Evolutionary conservation across 164 flowering plant species (phyloP), one percentile per base, ranked within the genome.

Genomic region (Platanus orientalis): DNA sequence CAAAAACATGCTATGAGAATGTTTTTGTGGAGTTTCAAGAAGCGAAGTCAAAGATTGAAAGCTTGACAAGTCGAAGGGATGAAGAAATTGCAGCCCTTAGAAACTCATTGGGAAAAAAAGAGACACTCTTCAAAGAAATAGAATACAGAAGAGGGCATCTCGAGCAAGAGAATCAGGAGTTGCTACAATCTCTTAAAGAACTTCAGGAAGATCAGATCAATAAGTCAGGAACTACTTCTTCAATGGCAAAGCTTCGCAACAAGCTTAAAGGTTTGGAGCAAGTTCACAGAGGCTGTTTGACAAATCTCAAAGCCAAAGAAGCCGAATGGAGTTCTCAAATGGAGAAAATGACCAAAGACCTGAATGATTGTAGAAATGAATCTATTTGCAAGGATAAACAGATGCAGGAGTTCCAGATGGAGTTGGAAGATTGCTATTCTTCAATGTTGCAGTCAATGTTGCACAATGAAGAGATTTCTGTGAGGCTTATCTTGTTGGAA

Each of bases 171-270:
- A 84, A 83, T 60, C 73, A 73, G 69, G 89, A 84, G 24, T 40
- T 87, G 68, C 57, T 16, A 32, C 54, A 42, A 32, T 80, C 83
- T 21, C 62, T 87, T 17, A 84, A 83, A 69, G 86, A 81, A 65
- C 69, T 81, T n/a, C 86, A 73, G 69, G 86, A 83, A 78, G 78
- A 75, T 64, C 86, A 78, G 58, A 81, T 81, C 45, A 76, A 64
- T 20, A 76, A 75, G 65, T 76, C 79, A 28, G 76, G 78, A 55
- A 36, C 64, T 20, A 51, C 70, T 69, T 71, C 80, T 70, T 70
- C 81, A 0, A 27, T 74, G 52, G n/a, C 70, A 56, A 83, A 80
- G 69, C 67, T 82, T 58, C 81, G 72, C 1, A 73, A 70, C 69
- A 87, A 80, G 66, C 80, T 85, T 45, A 77, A 68, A 67, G 57